Conservation (phyloP, 176 grass and related monocot species). For the Secale cereale region DNA sequence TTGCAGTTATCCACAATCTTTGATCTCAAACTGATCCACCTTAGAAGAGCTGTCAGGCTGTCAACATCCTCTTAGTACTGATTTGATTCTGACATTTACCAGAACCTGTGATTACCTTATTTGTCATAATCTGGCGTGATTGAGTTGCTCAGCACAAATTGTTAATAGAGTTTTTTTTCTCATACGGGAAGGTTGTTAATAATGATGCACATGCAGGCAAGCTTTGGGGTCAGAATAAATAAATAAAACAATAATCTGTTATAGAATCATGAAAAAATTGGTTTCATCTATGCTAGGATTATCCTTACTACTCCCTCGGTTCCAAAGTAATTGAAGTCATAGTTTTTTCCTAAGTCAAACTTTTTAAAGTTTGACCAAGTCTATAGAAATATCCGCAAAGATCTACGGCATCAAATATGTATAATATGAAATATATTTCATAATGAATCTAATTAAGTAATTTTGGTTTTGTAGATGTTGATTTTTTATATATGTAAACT, state of each 20-base stretch:
- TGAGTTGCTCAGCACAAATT: background rate
- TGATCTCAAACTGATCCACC: background rate
- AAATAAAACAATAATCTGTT: background rate
- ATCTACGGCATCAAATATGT: no score
- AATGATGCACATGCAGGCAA: background rate
- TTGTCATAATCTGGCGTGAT: conserved; percentile 1
- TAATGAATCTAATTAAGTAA: no score
- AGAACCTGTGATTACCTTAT: background rate
- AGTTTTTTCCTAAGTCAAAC: no score
- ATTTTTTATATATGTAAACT: no score
- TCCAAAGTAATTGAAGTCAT: no score
- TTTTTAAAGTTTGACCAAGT: no score
- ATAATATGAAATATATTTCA: no score
- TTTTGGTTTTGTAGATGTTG: no score
- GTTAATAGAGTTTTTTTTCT: background rate
- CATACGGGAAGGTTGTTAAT: background rate
- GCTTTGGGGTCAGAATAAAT: background rate
- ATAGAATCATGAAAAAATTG: background rate
- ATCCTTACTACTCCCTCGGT: no score
- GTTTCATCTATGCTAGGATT: background rate
- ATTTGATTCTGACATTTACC: background rate
- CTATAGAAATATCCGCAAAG: no score
- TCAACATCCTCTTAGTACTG: conserved; percentile 15
- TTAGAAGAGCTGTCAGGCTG: conserved; percentile 4
- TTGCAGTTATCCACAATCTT: background rate